A percentile compares a stretch with the other conserved stretches of the same genome.
Evolutionary conservation across 352 stramenopile species (phyloP).

Genomic region (Globisporangium iwayamae): DNA sequence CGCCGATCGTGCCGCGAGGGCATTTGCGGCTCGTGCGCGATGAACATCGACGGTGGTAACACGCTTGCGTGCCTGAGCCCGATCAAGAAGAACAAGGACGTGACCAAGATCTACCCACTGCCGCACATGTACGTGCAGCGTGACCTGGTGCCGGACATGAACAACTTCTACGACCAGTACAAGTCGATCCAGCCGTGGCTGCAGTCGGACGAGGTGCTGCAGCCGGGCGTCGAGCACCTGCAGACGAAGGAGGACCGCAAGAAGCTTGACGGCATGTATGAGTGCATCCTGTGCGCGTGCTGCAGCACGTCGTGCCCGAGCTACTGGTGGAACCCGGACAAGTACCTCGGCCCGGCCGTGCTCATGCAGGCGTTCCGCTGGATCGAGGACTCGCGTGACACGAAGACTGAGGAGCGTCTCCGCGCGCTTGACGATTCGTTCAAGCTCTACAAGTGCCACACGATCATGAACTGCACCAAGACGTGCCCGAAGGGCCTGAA

Average conservation of each 20-base stretch:
- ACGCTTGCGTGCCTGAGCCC: slow-evolving; percentile 97
- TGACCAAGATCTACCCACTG: slow-evolving; percentile 98
- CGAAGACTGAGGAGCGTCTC: slow-evolving; percentile 95
- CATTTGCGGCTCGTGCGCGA: slow-evolving; percentile 99
- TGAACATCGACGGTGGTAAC: slow-evolving; percentile 99
- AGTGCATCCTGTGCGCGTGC: slow-evolving; percentile 99
- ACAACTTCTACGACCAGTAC: slow-evolving; percentile 99
- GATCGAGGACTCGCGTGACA: slow-evolving; percentile 99
- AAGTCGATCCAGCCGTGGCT: slow-evolving; percentile 99
- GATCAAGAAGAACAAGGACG: slow-evolving; percentile 93
- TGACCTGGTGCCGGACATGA: slow-evolving; percentile 99
- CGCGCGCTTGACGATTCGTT: slow-evolving; percentile 97
- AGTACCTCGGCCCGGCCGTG: slow-evolving; percentile 92
- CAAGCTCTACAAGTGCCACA: slow-evolving; percentile 99
- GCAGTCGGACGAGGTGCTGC: slow-evolving; percentile 90
- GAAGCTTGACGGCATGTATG: slow-evolving; percentile 99
- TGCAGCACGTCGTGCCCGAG: slow-evolving; percentile 98
- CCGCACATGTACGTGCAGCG: slow-evolving; percentile 99
- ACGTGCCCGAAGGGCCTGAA: slow-evolving; percentile 99
- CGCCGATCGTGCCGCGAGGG: slow-evolving; percentile 98
- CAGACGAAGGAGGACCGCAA: slow-evolving; percentile 96
- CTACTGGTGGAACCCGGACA: slow-evolving; percentile 99
- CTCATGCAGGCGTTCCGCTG: slow-evolving; percentile 96
- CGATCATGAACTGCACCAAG: slow-evolving; percentile 99
- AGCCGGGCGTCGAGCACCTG: slow-evolving; percentile 83